A percentile compares a stretch with the other conserved stretches of the same genome.
These are phyloP conservation scores for Fraxinus greggii DNA, from an alignment of 305 asterid species.

Conservation along the genomic window DNA sequence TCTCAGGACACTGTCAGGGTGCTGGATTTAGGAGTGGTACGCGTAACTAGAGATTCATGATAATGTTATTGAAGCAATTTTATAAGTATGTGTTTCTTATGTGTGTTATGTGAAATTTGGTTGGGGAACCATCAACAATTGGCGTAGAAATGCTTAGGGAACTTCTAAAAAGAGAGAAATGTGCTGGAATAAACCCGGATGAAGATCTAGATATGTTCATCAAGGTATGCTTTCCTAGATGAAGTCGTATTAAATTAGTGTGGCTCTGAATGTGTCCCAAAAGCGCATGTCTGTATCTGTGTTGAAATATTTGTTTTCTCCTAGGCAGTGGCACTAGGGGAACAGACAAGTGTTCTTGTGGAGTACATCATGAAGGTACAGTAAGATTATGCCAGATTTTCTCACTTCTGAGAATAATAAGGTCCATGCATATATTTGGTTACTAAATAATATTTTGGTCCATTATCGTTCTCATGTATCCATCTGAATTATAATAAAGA, in stretches of 20 bases:
- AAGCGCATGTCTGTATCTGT: conserved; percentile 5
- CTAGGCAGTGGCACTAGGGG: conserved; percentile 89
- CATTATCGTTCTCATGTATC: conserved; percentile 16
- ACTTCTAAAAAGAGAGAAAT: conserved; percentile 67
- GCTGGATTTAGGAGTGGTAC: conserved; percentile 62
- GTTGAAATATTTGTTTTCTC: conserved; percentile 46
- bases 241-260: conserved; percentile 17
- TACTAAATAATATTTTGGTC: not conserved
- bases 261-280: not conserved
- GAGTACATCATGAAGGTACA: conserved; percentile 81
- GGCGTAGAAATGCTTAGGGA: conserved; percentile 64
- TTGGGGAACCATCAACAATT: conserved; percentile 10
- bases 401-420: conserved; percentile 15
- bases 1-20: conserved; percentile 71
- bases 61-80: conserved; percentile 1
- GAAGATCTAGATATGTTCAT: conserved; percentile 63
- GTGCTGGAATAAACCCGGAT: conserved; percentile 64
- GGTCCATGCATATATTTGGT: conserved; percentile 9
- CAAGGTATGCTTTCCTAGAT: conserved; percentile 50
- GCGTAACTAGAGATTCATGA: conserved; percentile 19
- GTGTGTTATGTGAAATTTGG: conserved; percentile 14
- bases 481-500: conserved; percentile 54
- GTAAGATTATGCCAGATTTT: conserved; percentile 5
- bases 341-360: conserved; percentile 66
- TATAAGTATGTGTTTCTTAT: conserved; percentile 6